Base-by-base conservation (phyloP, 805 yeast genomes). In the Maudiozyma pseudohumilis region DNA sequence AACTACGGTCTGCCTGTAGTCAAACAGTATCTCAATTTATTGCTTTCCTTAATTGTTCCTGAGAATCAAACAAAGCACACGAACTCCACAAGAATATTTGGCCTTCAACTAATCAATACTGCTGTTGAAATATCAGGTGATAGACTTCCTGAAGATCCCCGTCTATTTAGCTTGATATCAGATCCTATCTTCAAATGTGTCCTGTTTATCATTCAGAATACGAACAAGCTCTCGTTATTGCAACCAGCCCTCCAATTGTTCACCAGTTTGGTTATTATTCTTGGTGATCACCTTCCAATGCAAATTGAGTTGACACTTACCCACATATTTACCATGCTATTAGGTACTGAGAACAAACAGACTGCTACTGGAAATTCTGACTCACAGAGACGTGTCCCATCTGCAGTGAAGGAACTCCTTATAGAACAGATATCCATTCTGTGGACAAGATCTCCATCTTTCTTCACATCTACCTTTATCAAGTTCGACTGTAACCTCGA, bases 401-500 rank as follows among this genome's bases (percentile, higher is more conserved):
- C 63, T 32, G 64, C 64, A n/a, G 62, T 78, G 1, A 80, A 89
- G 47, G 98, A 92, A 55, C 68, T 84, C 42, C 67, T 92, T 47
- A 72, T 88, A 29, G 98, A 92, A 59, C 77, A 88, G 10, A 61
- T 89, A 2, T 82, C 95, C 3, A 75, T 80, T 34, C 60, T 83
- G 21, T 83, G 94, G 94, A 72, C 80, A 5, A 70, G 95, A 40
- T 75, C 84, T 0, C 89, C 95, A 2, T 63, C 72, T 3, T 78
- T 85, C 40, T 86, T 87, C 56, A 74, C 86, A 11, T 72, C 76
- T 31, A 58, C 88, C 25, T 92, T 83, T 55, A 77, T 83, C 39
- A 79, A 78, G 40, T 92, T 77, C 56, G 98, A 92, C 57, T 89
- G 97, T 60, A 89, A 86, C 53, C 77, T 86, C 46, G 94, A 86